Evolutionary conservation across 164 flowering plant genomes (phyloP), one percentile per base, ranked within the genome.

Genomic region (Tinospora cordifolia): DNA sequence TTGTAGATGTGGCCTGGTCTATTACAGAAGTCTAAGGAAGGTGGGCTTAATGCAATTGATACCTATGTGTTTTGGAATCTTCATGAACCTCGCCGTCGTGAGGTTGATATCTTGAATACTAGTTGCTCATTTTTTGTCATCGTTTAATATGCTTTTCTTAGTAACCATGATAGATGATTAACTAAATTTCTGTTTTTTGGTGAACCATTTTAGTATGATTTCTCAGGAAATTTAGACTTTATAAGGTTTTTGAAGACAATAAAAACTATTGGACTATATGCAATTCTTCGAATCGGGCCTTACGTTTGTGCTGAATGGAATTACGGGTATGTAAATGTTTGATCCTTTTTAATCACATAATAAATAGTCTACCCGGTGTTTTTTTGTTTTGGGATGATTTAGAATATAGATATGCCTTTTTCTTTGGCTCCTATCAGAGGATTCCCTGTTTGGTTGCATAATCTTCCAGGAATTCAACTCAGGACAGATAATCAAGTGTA

Each of bases 231-330:
- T n/a, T 66, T 63, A 27, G 89, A 88, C 73, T 71, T 90, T 9
- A 65, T 90, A 7, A 84, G 83, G 73, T 88, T 88, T 66, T 11
- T 88, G 47, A 82, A 85, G 74, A 79, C 82, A 2, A 54, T 88
- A 26, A 85, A 85, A 58, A 76, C 77, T 15, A 87, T 73, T 6
- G 91, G 96, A 1, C 72, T 90, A 5, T 85, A 87, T 72, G 79
- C 79, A 0, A 69, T 87, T 68, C 83, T 88, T 21, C 84, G 91
- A 0, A 87, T 87, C 40, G 91, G 91, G 25, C 93, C 36, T 30
- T 30, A 30, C 4, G 36, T 30, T 30, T 30, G 36, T 30, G 36
- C 36, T 4, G 36, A 30, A 8, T 62, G 65, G 65, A 62, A 62
- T 26, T 90, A 87, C 66, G 92, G 92, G 92, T 87, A 80, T 3